These are phyloP conservation scores for Sporothrix variecibatus DNA, from an alignment of 2,329 filamentous ascomycete species.

Conservation along the genomic window DNA sequence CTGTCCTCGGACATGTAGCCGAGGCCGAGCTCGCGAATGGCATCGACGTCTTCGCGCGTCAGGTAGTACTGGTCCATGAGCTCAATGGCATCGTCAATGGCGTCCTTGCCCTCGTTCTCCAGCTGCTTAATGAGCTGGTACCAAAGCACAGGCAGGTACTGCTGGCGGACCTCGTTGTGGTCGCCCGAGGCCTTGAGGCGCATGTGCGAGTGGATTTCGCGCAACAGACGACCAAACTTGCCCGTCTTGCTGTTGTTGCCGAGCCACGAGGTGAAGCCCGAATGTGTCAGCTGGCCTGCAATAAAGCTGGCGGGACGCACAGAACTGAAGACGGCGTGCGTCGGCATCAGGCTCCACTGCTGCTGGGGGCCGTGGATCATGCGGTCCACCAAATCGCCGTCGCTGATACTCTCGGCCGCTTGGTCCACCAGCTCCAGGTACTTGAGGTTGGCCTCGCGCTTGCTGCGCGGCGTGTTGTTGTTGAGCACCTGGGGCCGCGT, in stretches of 20 bases:
- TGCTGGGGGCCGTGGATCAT: slow-evolving; percentile 99
- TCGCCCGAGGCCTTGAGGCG: slow-evolving; percentile 87
- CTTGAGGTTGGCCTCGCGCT: slow-evolving; percentile 74
- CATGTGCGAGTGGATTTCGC: slow-evolving; percentile 98
- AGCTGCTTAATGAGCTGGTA: slow-evolving; percentile 73
- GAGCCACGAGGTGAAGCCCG: slow-evolving; percentile 86
- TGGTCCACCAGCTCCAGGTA: slow-evolving; percentile 82
- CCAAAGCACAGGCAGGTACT: slow-evolving; percentile 90
- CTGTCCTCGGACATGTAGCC: slow-evolving; percentile 76
- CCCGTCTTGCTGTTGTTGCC: slow-evolving; percentile 90
- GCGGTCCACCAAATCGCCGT: slow-evolving; percentile 90
- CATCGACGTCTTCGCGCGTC: slow-evolving; percentile 92
- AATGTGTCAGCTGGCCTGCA: slow-evolving; percentile 72
- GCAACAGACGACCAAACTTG: slow-evolving; percentile 76
- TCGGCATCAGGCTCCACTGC: slow-evolving; percentile 97
- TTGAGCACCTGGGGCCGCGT: slow-evolving; percentile 72
- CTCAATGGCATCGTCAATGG: slow-evolving; percentile 79
- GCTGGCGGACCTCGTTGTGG: slow-evolving; percentile 88
- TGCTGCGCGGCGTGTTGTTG: slow-evolving; percentile 57
- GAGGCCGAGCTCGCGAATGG: slow-evolving; percentile 85
- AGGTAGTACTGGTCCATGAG: slow-evolving; percentile 97
- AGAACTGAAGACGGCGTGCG: slow-evolving; percentile 92
- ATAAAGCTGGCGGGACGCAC: slow-evolving; percentile 88
- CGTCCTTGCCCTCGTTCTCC: slow-evolving; percentile 76
- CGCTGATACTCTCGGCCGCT: slow-evolving; percentile 93